Evolutionary conservation across 768 basidiomycete species (phyloP).

Genomic region (Suillus americanus): DNA sequence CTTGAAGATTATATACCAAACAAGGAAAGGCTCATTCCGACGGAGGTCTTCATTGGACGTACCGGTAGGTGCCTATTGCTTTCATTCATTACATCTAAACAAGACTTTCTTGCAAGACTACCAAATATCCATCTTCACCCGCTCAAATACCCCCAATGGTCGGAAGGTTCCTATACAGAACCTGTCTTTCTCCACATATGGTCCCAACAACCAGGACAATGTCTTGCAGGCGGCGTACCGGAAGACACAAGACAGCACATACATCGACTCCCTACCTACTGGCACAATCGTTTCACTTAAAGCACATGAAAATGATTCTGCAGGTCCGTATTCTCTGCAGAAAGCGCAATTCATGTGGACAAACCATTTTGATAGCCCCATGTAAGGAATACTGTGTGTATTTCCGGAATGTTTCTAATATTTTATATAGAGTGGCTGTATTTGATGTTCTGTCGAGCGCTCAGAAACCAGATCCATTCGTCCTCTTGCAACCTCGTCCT

Average conservation of each 20-base stretch:
- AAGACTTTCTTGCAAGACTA: slow-evolving; percentile 59
- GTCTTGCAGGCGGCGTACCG: slow-evolving; percentile 70
- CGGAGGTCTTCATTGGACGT: slow-evolving; percentile 62
- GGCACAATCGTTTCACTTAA: slow-evolving; percentile 81
- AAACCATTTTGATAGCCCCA: slow-evolving; percentile 57
- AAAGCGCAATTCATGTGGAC: slow-evolving; percentile 57
- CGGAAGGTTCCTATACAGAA: slow-evolving; percentile 62
- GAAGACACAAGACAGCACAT: slow-evolving; percentile 73
- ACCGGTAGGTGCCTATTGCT: slow-evolving; percentile 46
- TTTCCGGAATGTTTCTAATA: slow-evolving; percentile 1
- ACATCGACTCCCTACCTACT: slow-evolving; percentile 78
- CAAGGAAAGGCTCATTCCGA: slow-evolving; percentile 26
- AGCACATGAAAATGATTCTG: slow-evolving; percentile 29
- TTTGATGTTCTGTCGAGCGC: slow-evolving; percentile 68
- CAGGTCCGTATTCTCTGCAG: slow-evolving; percentile 27
- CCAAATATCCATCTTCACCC: slow-evolving; percentile 79
- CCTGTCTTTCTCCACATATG: slow-evolving; percentile 88
- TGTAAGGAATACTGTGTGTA: slow-evolving; percentile 46
- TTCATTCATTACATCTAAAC: neutral
- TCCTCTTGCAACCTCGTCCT: slow-evolving; percentile 85
- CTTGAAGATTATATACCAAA: slow-evolving; percentile 49
- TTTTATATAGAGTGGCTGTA: slow-evolving; percentile 65
- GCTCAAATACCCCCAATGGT: slow-evolving; percentile 37
- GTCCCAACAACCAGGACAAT: slow-evolving; percentile 87
- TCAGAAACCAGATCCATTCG: slow-evolving; percentile 61